Percentiles rank a stretch among this genome's conserved stretches.
Evolutionary conservation across 2,329 filamentous ascomycete genomes (phyloP).

Genomic region (Ascosphaera apis): DNA sequence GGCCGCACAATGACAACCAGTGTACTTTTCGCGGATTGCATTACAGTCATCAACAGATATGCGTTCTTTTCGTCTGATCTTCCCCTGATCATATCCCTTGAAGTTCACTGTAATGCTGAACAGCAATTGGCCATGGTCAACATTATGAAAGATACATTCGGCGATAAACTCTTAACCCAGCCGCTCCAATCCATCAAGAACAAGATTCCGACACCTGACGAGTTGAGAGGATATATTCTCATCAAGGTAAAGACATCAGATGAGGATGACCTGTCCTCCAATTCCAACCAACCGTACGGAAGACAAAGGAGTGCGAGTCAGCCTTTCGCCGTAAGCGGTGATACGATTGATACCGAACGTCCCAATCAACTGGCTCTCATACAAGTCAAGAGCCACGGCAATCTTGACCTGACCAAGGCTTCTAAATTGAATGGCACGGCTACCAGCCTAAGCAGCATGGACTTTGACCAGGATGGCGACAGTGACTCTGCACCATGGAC

Average conservation of each 20-base stretch:
- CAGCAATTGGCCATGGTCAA: constrained; percentile 78
- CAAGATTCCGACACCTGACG: constrained; percentile 60
- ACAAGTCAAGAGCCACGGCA: constrained; percentile 28
- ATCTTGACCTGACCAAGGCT: constrained; percentile 27
- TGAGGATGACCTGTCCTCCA: constrained; percentile 17
- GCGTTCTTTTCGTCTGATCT: constrained; percentile 74
- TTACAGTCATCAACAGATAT: constrained; percentile 83
- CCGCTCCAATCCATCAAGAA: constrained; percentile 46
- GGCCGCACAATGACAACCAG: constrained; percentile 72
- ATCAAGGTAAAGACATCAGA: constrained; percentile 67
- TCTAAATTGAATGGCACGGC: constrained; percentile 22
- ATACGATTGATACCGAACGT: constrained; percentile 33
- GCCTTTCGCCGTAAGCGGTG: constrained; percentile 24
- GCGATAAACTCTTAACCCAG: constrained; percentile 52
- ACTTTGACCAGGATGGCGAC: constrained; percentile 33
- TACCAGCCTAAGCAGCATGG: constrained; percentile 29
- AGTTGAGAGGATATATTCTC: constrained; percentile 61
- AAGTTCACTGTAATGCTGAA: constrained; percentile 68
- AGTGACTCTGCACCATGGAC: constrained; percentile 37
- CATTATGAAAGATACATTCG: constrained; percentile 69
- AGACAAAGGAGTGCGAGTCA: constrained; percentile 40
- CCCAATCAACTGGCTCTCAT: constrained; percentile 25
- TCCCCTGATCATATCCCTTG: constrained; percentile 80
- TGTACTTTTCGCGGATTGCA: constrained; percentile 75
- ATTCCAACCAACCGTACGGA: constrained; percentile 14